phyloP scores from a whole-genome alignment of 2,329 filamentous ascomycete species.

The Monilinia laxa region DNA sequence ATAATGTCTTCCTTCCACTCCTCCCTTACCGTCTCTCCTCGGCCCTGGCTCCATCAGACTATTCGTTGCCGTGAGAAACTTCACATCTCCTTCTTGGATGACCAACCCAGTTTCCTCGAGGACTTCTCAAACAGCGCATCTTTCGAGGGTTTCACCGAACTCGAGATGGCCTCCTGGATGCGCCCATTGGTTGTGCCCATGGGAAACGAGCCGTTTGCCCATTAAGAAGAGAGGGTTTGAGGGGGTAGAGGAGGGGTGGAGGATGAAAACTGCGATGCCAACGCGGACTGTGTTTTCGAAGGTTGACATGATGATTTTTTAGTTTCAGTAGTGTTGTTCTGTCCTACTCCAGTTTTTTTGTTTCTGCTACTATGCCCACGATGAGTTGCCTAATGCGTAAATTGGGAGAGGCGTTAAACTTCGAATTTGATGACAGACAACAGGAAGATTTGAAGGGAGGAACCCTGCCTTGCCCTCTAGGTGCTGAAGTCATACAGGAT shows the following conservation, averaged over 20 bases:
- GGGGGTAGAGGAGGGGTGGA: slow-evolving; percentile 13
- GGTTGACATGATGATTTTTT: neutral
- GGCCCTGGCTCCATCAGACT: slow-evolving; percentile 54
- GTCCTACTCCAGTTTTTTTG: neutral
- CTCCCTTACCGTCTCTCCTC: neutral
- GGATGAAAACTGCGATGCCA: slow-evolving; percentile 31
- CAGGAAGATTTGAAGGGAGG: too few relatives aligned
- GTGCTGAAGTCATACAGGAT: neutral
- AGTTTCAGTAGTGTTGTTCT: too few relatives aligned
- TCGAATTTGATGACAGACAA: too few relatives aligned
- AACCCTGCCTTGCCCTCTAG: neutral
- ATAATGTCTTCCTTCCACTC: slow-evolving; percentile 60
- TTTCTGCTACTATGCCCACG: neutral
- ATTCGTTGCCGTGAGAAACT: slow-evolving; percentile 63
- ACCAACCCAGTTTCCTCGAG: slow-evolving; percentile 68
- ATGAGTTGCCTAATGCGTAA: neutral
- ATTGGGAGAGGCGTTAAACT: too few relatives aligned
- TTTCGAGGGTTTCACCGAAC: slow-evolving; percentile 59
- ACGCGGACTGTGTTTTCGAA: slow-evolving; percentile 13
- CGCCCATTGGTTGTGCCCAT: slow-evolving; percentile 53
- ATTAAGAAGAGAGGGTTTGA: slow-evolving; percentile 27
- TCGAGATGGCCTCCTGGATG: slow-evolving; percentile 78
- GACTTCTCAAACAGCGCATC: slow-evolving; percentile 65
- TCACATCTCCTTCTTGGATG: slow-evolving; percentile 48
- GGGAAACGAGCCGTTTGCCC: slow-evolving; percentile 27